Evolutionary conservation across 306 rosid genomes (phyloP), one percentile per base, ranked within the genome.

Genomic region (Dalbergia cochinchinensis): DNA sequence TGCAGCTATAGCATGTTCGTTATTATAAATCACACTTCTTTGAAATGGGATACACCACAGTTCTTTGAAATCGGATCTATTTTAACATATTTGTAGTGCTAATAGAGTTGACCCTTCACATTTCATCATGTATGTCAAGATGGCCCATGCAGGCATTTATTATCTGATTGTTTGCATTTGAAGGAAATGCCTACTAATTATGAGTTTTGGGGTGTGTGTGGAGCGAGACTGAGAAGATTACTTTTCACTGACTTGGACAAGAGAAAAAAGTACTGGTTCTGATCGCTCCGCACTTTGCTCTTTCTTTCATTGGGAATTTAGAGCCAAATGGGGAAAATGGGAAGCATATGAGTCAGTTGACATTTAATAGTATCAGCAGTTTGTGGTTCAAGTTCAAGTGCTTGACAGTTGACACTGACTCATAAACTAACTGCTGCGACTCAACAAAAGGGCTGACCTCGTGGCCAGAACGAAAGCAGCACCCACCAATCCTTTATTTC

Each of bases 101-200:
- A 34, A 37, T 34, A 81, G 63, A 54, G 81, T 41, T 67, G 68
- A 58, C 22, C 14, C 37, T 44, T 70, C 74, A 31, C 20, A 50
- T 77, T 48, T 74, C 80, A 66, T 59, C 71, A 57, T 61, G 22
- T 41, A 35, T 44, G 16, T 65, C 71, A 65, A 75, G 10, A 72
- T 83, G 85, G 73, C 69, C 80, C 65, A 60, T 54, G 19, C 1
- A 39, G 19, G 34, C 65, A 45, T 65, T 42, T n/a, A 48, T 58
- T 35, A 47, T 58, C 54, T 45, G 8, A 16, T 26, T 11, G 41
- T 54, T 59, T 66, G 78, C 73, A 59, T 76, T 71, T 57, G 64
- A 85, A 85, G 83, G 77, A 81, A 80, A 80, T 50, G 68, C 83
- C 72, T 57, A 22, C 59, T 72, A 65, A 77, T 77, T 71, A 85